phyloP scores from a whole-genome alignment of 176 grass and related monocot genomes.

The Typha latifolia region DNA sequence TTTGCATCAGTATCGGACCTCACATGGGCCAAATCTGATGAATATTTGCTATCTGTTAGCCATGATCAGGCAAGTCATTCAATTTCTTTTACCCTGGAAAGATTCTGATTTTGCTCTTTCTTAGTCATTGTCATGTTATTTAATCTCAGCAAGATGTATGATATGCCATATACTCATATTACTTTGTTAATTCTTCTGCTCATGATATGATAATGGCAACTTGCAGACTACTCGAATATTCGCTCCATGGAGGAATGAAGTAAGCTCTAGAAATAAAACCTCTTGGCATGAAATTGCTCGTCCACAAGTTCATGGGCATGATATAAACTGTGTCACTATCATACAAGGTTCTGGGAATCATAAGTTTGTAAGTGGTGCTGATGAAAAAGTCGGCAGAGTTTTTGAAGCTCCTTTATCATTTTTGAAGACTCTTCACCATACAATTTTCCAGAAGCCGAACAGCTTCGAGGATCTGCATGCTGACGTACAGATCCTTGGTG shows the following conservation, averaged over 20 bases:
- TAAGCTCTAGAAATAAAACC: constrained; percentile 29
- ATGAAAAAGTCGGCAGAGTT: constrained; percentile 96
- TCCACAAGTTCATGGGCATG: constrained; percentile 86
- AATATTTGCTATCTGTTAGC: constrained; percentile 95
- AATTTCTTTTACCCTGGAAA: neutral
- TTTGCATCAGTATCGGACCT: constrained; percentile 82
- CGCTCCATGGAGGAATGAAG: constrained; percentile 67
- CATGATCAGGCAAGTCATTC: constrained; percentile 77
- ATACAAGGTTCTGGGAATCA: constrained; percentile 78
- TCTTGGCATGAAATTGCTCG: constrained; percentile 76
- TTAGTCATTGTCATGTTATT: neutral
- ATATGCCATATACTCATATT: neutral
- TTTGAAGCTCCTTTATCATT: constrained; percentile 94
- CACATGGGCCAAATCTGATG: constrained; percentile 55
- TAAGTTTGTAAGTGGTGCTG: constrained; percentile 78
- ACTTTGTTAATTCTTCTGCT: constrained; percentile 20
- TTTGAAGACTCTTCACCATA: constrained; percentile 70
- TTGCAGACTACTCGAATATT: constrained; percentile 80
- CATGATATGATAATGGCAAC: constrained; percentile 18
- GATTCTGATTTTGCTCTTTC: neutral
- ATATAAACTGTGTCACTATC: constrained; percentile 78
- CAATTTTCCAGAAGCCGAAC: constrained; percentile 48
- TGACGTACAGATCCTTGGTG: constrained; percentile 75
- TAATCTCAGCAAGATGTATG: neutral
- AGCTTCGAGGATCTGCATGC: constrained; percentile 43